Evolutionary conservation across 768 basidiomycete genomes (phyloP), one percentile per base, ranked within the genome.

Genomic region (Daedalea quercina): DNA sequence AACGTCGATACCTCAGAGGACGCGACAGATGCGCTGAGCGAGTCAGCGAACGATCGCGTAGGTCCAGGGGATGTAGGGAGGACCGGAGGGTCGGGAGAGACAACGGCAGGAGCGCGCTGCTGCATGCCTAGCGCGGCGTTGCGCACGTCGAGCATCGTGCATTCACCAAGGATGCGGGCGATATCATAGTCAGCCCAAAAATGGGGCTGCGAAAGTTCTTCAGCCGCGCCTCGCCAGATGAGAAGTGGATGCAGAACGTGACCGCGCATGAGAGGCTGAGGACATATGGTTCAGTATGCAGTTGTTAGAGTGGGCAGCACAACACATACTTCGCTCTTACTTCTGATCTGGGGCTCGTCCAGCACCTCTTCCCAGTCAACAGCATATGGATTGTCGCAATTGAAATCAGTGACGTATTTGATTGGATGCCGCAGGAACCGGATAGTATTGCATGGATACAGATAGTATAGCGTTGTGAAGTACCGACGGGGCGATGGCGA

Each of bases 361-460:
- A 94, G 69, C 7, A 76, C 81, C 3, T 82, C 71, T 47, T 79
- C 76, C 93, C 93, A 94, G 33, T 72, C 74, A 42, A 82, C 74
- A n/a, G 73, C 71, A 59, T 86, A 90, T 1, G 87, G 81, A 47
- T 79, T 78, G 44, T 76, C 68, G 33, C 79, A 68, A 3, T 65
- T 62, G 58, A 70, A 76, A 23, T 78, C 75, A 8, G 65, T 67
- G 17, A 96, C 69, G 59, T 91, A 93, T 34, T 69, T 66, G 9
- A 76, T 73, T 1, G 94, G 90, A 47, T 76, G 71, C 48, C 83
- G 81, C 50, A 94, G 68, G 67, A 96, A 96, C 50, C 77, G 79
- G 53, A 95, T 72, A 40, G 89, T 75, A 70, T 94, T 96, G 69
- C 85, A 88, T 1, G 94, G 94, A 72, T 90, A 96, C 45, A 94